Evolutionary conservation across 768 basidiomycete species (phyloP).

Genomic region (Lactifluus rugatus): DNA sequence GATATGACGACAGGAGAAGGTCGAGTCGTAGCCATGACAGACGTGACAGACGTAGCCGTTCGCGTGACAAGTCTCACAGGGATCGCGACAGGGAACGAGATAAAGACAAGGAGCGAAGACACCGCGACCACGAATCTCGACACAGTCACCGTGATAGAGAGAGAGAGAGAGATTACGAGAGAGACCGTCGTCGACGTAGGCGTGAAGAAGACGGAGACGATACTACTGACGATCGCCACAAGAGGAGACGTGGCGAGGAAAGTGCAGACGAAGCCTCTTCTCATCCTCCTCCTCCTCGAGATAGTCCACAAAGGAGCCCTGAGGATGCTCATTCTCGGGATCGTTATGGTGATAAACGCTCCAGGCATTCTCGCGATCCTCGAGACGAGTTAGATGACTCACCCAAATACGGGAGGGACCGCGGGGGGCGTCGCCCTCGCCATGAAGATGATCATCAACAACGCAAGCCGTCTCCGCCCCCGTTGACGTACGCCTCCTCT

Average conservation of each 20-base stretch:
- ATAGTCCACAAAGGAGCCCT: slow-evolving; percentile 40
- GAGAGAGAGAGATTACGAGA: slow-evolving; percentile 37
- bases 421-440: slow-evolving; percentile 31
- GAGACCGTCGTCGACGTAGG: slow-evolving; percentile 55
- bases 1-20: slow-evolving; percentile 46
- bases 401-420: slow-evolving; percentile 35
- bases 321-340: slow-evolving; percentile 46
- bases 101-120: slow-evolving; percentile 33
- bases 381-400: slow-evolving; percentile 57
- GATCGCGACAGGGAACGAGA: slow-evolving; percentile 44
- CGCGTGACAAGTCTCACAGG: slow-evolving; percentile 32
- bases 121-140: slow-evolving; percentile 42
- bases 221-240: slow-evolving; percentile 43
- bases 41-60: slow-evolving; percentile 33
- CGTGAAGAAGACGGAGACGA: slow-evolving; percentile 55
- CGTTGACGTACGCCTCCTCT: slow-evolving; percentile 34
- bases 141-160: slow-evolving; percentile 45
- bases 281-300: slow-evolving; percentile 39
- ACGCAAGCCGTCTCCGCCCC: slow-evolving; percentile 26
- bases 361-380: slow-evolving; percentile 36
- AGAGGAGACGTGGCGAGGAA: slow-evolving; percentile 56
- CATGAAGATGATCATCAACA: slow-evolving; percentile 34
- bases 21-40: slow-evolving; percentile 51
- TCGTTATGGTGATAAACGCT: slow-evolving; percentile 36
- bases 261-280: slow-evolving; percentile 36